phyloP scores from a whole-genome alignment of 1,139 yeast species.

The Lodderomyces oxycetoniae region DNA sequence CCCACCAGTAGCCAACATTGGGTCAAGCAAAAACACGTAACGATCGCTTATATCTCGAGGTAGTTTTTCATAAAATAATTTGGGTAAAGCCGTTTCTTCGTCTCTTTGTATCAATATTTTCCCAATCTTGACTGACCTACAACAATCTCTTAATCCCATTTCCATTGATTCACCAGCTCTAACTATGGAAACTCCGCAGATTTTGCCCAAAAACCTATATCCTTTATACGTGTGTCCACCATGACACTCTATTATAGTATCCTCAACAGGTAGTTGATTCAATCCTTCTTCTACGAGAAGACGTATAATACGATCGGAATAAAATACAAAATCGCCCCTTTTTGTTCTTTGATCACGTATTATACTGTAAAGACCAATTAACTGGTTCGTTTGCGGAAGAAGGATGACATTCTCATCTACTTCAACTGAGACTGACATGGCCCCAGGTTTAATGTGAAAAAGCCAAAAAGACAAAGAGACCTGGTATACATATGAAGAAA shows the following conservation, averaged over 20 bases:
- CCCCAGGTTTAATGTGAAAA: not conserved
- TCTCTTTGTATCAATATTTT: slow-evolving; percentile 95
- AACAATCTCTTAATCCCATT: slow-evolving; percentile 92
- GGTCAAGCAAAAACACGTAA: slow-evolving; percentile 86
- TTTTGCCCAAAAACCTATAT: slow-evolving; percentile 80
- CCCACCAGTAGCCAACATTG: slow-evolving; percentile 98
- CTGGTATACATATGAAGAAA: not conserved
- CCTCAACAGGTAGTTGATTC: slow-evolving; percentile 82
- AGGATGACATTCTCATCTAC: slow-evolving; percentile 53
- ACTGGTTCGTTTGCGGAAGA: slow-evolving; percentile 85
- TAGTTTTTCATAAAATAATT: slow-evolving; percentile 81
- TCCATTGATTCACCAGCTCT: slow-evolving; percentile 99
- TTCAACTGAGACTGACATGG: slow-evolving; percentile 23
- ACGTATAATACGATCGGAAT: slow-evolving; percentile 90
- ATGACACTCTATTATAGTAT: slow-evolving; percentile 65
- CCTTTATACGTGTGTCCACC: slow-evolving; percentile 73
- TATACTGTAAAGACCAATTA: slow-evolving; percentile 80
- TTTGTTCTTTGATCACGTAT: slow-evolving; percentile 76
- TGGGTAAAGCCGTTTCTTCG: slow-evolving; percentile 77
- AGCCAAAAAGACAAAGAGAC: not conserved
- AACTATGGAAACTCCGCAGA: slow-evolving; percentile 95
- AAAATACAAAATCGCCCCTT: slow-evolving; percentile 90
- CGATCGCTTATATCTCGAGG: slow-evolving; percentile 88
- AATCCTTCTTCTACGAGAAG: slow-evolving; percentile 91
- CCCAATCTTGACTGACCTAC: slow-evolving; percentile 93